These are phyloP conservation scores for Erythrophleum fordii DNA, from an alignment of 306 rosid genomes.

Conservation along the genomic window DNA sequence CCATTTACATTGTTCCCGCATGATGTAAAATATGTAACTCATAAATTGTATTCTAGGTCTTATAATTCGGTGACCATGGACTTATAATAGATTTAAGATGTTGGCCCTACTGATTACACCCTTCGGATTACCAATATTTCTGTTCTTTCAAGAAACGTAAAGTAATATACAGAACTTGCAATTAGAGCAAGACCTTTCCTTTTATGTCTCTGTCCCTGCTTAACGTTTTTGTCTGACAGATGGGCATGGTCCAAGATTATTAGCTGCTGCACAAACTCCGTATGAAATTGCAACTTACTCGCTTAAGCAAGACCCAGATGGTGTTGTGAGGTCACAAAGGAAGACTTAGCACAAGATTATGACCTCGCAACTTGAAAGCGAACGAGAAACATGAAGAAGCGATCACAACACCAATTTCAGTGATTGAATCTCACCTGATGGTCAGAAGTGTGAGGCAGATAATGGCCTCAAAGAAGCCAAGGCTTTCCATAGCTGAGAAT, in stretches of 20 bases:
- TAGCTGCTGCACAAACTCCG: slow-evolving; percentile 63
- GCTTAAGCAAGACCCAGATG: slow-evolving; percentile 43
- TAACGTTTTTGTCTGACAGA: slow-evolving; percentile 45
- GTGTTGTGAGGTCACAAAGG: slow-evolving; percentile 55
- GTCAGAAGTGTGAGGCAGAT: not conserved
- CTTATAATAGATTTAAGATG: not conserved
- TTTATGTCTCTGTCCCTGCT: not conserved
- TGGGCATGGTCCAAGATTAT: slow-evolving; percentile 51
- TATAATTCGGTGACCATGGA: not conserved
- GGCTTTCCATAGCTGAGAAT: too few species aligned
- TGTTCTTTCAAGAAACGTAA: not conserved
- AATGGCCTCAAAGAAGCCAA: slow-evolving; percentile 50
- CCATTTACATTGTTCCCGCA: not conserved
- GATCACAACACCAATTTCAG: slow-evolving; percentile 37
- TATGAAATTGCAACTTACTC: slow-evolving; percentile 51
- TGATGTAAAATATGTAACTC: not conserved
- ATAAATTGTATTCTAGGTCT: not conserved
- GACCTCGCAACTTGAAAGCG: slow-evolving; percentile 56
- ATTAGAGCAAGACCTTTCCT: not conserved
- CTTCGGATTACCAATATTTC: not conserved
- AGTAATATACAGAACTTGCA: slow-evolving; percentile 5
- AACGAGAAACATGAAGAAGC: slow-evolving; percentile 51
- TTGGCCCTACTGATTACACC: not conserved
- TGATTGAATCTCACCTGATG: slow-evolving; percentile 28
- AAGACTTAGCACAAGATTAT: slow-evolving; percentile 58